Percentiles rank a stretch among this genome's conserved stretches.
Evolutionary conservation across 768 basidiomycete species (phyloP).

Genomic region (Boletus vinaceobasis): DNA sequence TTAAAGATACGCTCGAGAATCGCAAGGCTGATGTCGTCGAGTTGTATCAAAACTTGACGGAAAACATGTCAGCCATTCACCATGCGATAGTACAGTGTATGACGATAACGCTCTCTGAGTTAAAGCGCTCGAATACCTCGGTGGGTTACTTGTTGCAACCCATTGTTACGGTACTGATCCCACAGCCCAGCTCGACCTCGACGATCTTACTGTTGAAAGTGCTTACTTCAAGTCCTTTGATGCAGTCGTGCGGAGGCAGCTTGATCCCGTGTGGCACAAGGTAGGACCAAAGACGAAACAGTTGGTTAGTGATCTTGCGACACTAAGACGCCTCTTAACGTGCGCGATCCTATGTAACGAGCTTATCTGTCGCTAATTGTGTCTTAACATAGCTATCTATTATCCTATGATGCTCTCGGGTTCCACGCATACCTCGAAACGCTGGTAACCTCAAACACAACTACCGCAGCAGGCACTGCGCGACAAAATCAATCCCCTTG

Average conservation of each 20-base stretch:
- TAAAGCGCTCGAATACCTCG: conserved; percentile 82
- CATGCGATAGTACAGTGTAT: conserved; percentile 92
- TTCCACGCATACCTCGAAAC: conserved; percentile 93
- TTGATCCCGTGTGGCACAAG: conserved; percentile 96
- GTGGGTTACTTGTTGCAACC: conserved; percentile 30
- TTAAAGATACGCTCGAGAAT: conserved; percentile 78
- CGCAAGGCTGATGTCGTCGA: conserved; percentile 91
- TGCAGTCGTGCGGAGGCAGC: conserved; percentile 77
- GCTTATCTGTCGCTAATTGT: neutral
- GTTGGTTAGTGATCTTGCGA: conserved; percentile 83
- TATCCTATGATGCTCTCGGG: conserved; percentile 86
- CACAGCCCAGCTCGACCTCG: conserved; percentile 76
- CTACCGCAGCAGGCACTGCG: conserved; percentile 45
- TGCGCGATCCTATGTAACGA: conserved; percentile 35
- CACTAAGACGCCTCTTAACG: conserved; percentile 78
- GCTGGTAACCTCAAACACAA: conserved; percentile 62
- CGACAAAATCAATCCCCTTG: conserved; percentile 76
- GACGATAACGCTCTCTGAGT: conserved; percentile 81
- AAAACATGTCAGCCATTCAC: conserved; percentile 90
- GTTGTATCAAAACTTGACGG: conserved; percentile 80
- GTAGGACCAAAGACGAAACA: conserved; percentile 91
- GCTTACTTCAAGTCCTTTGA: conserved; percentile 95
- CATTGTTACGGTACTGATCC: neutral
- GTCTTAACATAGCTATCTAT: conserved; percentile 48
- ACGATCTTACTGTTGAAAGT: conserved; percentile 88